phyloP scores from a whole-genome alignment of 2,329 filamentous ascomycete genomes.

The Talaromyces sp. region DNA sequence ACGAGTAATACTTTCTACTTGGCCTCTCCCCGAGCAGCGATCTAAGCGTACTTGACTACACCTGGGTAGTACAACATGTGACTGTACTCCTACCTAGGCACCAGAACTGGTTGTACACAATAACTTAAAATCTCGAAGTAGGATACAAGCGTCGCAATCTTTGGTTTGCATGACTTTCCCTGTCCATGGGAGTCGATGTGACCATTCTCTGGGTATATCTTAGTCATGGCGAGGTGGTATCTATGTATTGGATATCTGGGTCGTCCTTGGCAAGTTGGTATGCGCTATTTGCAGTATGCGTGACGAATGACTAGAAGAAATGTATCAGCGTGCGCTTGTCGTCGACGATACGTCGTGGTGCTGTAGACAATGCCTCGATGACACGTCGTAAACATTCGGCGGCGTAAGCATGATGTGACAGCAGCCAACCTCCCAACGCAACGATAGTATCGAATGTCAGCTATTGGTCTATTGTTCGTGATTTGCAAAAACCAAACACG shows the following conservation, averaged over 20 bases:
- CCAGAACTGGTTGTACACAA: neutral
- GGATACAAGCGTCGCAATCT: neutral
- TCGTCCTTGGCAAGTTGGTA: neutral
- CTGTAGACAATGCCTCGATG: neutral
- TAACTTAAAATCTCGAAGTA: neutral
- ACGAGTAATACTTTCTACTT: neutral
- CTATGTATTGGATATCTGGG: neutral
- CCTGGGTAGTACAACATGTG: neutral
- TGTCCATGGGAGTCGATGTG: neutral
- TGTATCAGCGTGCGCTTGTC: neutral
- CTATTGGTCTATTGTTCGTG: no score
- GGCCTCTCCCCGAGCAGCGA: neutral
- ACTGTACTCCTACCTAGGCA: neutral
- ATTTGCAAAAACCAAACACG: no score
- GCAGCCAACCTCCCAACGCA: neutral
- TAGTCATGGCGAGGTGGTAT: neutral
- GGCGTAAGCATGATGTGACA: neutral
- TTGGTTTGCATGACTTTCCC: neutral
- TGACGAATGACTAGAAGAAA: neutral
- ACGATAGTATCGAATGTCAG: no score
- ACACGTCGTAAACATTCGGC: neutral
- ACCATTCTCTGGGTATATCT: neutral
- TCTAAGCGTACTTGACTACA: neutral
- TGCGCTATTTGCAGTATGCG: neutral
- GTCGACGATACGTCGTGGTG: neutral